Evolutionary conservation across 352 stramenopile genomes (phyloP), one percentile per base, ranked within the genome.

Genomic region (Pythium coloratum): DNA sequence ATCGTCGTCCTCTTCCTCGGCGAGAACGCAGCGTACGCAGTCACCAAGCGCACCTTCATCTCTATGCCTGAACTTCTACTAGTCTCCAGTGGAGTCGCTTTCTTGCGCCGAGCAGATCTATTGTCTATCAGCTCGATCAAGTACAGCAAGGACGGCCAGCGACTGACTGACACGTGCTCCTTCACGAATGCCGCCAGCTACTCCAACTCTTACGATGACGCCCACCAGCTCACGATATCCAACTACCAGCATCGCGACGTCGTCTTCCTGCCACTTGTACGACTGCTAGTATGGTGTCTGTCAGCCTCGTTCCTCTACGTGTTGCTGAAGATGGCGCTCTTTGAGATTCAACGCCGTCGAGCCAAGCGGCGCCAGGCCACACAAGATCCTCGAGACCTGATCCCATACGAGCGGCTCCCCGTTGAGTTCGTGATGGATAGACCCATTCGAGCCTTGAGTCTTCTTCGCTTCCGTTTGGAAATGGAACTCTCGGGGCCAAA

Each of bases 41-140:
- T 66, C 34, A 53, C 54, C 6, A 20, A n/a, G n/a, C 42, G 62
- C 28, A 68, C 42, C 28, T 57, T 57, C 54, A 51, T 68, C 44
- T 33, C 54, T 30, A 47, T 28, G 26, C 28, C 49, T 10, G 36
- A 59, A 20, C 24, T 53, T 13, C 14, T 34, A 1, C 2, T 32
- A 0, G 24, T 62, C n/a, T 62, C 32, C 4, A 13, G n/a, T 26
- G 20, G n/a, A 2, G 38, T 62, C 24, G 56, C 56, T 4, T 62
- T 20, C 36, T 1, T 32, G 4, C n/a, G 56, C 0, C 36, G 56
- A 36, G 24, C n/a, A 1, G 56, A 62, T 50, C 18, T 54, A 1
- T 38, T 62, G n/a, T 62, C 56, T 4, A 62, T 60, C 20, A 60
- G 55, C 55, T 26, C 20, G 4, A 36, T 26, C n/a, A 62, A 62